A percentile compares a stretch with the other conserved stretches of the same genome.
Conservation (phyloP, 345 rosid species). For the Populus pruinosa region DNA sequence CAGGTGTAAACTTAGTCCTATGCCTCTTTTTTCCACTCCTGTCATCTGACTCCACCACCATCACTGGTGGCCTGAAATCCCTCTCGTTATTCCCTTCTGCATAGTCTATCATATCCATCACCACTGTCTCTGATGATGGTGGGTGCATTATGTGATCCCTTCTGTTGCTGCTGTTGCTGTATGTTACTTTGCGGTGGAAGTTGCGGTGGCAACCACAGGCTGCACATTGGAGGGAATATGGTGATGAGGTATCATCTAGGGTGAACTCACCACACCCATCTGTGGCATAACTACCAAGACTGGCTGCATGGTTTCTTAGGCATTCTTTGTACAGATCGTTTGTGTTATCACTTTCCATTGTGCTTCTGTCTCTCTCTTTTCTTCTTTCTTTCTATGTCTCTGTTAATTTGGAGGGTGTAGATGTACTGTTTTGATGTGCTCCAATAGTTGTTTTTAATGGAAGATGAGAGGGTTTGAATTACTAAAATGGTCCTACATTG, state of each 20-base stretch:
- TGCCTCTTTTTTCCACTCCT: slow-evolving; percentile 38
- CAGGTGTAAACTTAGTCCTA: slow-evolving; percentile 58
- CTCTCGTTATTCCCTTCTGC: slow-evolving; percentile 1
- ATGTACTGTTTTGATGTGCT: background rate
- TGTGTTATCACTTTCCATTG: slow-evolving; percentile 12
- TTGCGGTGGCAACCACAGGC: slow-evolving; percentile 98
- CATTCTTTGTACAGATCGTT: slow-evolving; percentile 59
- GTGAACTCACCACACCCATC: slow-evolving; percentile 90
- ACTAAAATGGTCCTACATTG: background rate
- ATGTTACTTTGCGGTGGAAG: slow-evolving; percentile 67
- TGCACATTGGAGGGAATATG: slow-evolving; percentile 52
- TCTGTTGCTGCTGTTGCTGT: slow-evolving; percentile 22
- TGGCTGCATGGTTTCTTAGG: slow-evolving; percentile 87
- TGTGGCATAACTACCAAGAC: slow-evolving; percentile 70
- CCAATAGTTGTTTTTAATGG: background rate
- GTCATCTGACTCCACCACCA: slow-evolving; percentile 11
- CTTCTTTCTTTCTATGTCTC: background rate
- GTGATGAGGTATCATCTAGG: slow-evolving; percentile 29
- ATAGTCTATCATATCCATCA: slow-evolving; percentile 26
- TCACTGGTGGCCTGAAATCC: background rate
- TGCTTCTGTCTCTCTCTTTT: background rate
- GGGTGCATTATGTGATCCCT: slow-evolving; percentile 4
- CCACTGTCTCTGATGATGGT: slow-evolving; percentile 3
- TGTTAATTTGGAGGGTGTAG: background rate
- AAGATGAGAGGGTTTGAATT: background rate